These are phyloP conservation scores for Lichenothelia convexa DNA, from an alignment of 495 filamentous ascomycete species.

Conservation along the genomic window DNA sequence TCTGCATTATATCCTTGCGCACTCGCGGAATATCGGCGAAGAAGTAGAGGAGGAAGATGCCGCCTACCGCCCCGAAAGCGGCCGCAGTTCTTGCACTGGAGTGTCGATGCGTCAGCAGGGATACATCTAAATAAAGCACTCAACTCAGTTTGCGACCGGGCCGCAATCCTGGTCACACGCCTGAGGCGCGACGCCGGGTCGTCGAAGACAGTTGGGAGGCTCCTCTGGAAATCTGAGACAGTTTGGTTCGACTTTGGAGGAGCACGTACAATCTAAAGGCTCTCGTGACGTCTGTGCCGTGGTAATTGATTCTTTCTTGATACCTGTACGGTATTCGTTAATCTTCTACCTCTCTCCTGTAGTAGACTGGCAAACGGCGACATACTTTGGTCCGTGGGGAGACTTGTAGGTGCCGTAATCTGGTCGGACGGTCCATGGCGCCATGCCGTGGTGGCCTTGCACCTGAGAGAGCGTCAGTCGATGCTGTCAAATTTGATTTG, in stretches of 20 bases:
- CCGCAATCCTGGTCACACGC: no score
- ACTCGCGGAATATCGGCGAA: conserved; percentile 53
- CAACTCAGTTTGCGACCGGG: no score
- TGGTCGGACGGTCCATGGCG: conserved; percentile 10
- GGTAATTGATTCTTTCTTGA: conserved; percentile 7
- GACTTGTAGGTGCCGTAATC: conserved; percentile 16
- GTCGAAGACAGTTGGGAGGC: no score
- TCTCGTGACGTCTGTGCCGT: conserved; percentile 6
- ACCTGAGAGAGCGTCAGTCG: neutral
- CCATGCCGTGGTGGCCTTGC: conserved; percentile 6
- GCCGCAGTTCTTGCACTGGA: conserved; percentile 24
- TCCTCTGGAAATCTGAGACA: no score
- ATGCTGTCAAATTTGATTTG: neutral
- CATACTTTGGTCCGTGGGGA: conserved; percentile 16
- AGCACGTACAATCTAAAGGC: conserved; percentile 5
- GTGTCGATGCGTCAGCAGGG: neutral
- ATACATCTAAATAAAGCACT: no score
- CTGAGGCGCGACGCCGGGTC: no score
- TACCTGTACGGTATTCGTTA: no score
- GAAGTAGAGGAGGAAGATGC: conserved; percentile 49
- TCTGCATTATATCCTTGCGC: conserved; percentile 42
- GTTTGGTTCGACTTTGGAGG: no score
- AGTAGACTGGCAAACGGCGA: neutral
- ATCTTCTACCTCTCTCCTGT: no score
- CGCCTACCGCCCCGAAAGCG: conserved; percentile 41